Percentiles rank a stretch among this genome's conserved stretches.
Conservation (phyloP, 2,329 filamentous ascomycete species). For the Colletotrichum destructivum region DNA sequence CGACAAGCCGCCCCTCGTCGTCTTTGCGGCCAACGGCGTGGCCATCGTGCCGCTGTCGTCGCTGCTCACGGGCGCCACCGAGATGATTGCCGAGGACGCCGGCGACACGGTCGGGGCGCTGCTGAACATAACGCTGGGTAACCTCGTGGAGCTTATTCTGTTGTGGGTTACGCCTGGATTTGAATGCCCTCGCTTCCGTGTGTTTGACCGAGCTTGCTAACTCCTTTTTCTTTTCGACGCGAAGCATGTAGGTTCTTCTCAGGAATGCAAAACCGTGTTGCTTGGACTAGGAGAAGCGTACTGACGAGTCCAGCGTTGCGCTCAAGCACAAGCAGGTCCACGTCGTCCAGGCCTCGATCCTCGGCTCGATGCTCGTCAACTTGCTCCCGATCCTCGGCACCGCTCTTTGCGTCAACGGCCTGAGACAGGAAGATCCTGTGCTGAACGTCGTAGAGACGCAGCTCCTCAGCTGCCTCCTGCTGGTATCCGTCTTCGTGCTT, state of each 20-base stretch:
- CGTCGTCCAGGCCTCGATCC: slow-evolving; percentile 82
- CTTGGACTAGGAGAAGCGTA: not conserved
- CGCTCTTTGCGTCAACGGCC: slow-evolving; percentile 79
- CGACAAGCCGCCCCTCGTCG: slow-evolving; percentile 53
- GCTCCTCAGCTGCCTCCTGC: slow-evolving; percentile 54
- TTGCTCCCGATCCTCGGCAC: slow-evolving; percentile 82
- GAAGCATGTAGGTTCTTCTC: slow-evolving; percentile 51
- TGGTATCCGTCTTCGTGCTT: slow-evolving; percentile 57
- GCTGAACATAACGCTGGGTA: slow-evolving; percentile 74
- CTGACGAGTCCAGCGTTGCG: slow-evolving; percentile 61
- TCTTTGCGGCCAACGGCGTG: slow-evolving; percentile 74
- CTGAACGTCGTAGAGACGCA: slow-evolving; percentile 52
- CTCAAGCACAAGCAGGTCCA: slow-evolving; percentile 74
- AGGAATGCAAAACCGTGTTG: too few relatives aligned
- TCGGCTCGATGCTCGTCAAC: slow-evolving; percentile 85
- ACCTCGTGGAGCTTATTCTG: slow-evolving; percentile 75
- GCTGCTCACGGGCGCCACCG: slow-evolving; percentile 71
- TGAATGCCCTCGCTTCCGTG: not conserved
- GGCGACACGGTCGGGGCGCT: slow-evolving; percentile 73
- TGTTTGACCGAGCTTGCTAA: slow-evolving; percentile 22
- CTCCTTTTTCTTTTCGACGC: slow-evolving; percentile 27
- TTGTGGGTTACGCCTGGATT: slow-evolving; percentile 55
- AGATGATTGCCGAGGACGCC: slow-evolving; percentile 69
- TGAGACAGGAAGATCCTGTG: slow-evolving; percentile 76
- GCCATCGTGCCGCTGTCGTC: slow-evolving; percentile 73